phyloP scores from a whole-genome alignment of 2,329 filamentous ascomycete species.

The Chrysoporthe puriensis region DNA sequence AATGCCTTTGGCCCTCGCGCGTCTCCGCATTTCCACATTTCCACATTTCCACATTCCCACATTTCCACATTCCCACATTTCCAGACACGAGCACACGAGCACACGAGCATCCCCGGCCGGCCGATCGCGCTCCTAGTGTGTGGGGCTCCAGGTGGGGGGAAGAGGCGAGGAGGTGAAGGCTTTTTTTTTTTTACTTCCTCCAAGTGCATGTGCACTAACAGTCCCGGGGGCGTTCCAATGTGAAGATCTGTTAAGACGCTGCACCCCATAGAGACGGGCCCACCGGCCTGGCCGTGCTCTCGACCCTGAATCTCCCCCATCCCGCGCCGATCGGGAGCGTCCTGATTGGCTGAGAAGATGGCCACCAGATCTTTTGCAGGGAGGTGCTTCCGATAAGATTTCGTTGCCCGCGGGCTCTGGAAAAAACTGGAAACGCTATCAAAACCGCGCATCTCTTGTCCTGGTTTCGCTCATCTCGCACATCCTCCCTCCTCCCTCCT shows the following conservation, averaged over 20 bases:
- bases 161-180: neutral
- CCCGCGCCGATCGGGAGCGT: constrained; percentile 17
- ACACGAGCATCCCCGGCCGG: constrained; percentile 7
- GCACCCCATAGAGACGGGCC: neutral
- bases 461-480: too few relatives aligned
- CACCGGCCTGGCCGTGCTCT: neutral
- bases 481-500: constrained; percentile 10
- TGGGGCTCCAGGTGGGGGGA: neutral
- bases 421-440: constrained; percentile 16
- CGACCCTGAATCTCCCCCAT: constrained; percentile 11
- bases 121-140: constrained; percentile 24
- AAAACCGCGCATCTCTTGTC: constrained; percentile 23
- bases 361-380: constrained; percentile 19
- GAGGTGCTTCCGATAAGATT: constrained; percentile 34
- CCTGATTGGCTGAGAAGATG: constrained; percentile 23
- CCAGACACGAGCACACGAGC: neutral
- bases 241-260: neutral
- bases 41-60: neutral
- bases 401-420: constrained; percentile 27
- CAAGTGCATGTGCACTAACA: constrained; percentile 10
- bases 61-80: neutral
- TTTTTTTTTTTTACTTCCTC: neutral
- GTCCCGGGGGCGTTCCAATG: too few relatives aligned
- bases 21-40: neutral
- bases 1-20: neutral